Evolutionary conservation across 2,329 filamentous ascomycete genomes (phyloP).

Genomic region (Ceratocystis variospora): DNA sequence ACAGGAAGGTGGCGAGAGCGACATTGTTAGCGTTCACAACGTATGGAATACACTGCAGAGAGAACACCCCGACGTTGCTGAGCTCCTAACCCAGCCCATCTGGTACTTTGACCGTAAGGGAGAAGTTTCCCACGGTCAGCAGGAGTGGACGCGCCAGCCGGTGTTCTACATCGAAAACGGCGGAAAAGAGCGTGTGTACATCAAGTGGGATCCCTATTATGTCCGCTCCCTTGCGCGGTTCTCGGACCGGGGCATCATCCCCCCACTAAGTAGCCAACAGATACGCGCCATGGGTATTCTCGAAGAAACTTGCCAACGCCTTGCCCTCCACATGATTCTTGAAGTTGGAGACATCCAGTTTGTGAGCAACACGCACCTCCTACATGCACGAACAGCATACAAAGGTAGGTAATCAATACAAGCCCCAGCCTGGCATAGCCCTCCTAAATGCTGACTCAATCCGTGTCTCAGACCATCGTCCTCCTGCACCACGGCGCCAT

Average conservation of each 20-base stretch:
- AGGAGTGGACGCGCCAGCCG: constrained; percentile 57
- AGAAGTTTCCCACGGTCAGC: constrained; percentile 59
- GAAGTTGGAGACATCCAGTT: constrained; percentile 85
- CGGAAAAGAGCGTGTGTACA: constrained; percentile 39
- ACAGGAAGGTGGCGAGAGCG: constrained; percentile 68
- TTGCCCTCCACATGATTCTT: constrained; percentile 72
- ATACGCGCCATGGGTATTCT: constrained; percentile 44
- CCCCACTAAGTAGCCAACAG: constrained; percentile 56
- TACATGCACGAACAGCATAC: constrained; percentile 73
- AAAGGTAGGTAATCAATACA: constrained; percentile 27
- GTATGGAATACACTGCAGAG: constrained; percentile 69
- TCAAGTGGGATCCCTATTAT: constrained; percentile 86
- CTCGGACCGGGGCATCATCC: constrained; percentile 58
- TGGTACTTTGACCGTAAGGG: constrained; percentile 94
- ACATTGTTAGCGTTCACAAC: constrained; percentile 63
- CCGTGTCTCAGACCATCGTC: constrained; percentile 34
- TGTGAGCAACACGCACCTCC: constrained; percentile 61
- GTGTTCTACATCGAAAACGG: constrained; percentile 66
- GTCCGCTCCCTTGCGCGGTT: constrained; percentile 63
- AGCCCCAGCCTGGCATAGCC: neutral
- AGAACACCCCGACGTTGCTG: constrained; percentile 64
- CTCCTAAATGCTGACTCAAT: neutral
- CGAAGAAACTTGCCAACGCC: constrained; percentile 58
- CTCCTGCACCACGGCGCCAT: constrained; percentile 58
- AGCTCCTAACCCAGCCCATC: constrained; percentile 58